phyloP scores from a whole-genome alignment of 2,329 filamentous ascomycete species.

The Penicillium sp. region DNA sequence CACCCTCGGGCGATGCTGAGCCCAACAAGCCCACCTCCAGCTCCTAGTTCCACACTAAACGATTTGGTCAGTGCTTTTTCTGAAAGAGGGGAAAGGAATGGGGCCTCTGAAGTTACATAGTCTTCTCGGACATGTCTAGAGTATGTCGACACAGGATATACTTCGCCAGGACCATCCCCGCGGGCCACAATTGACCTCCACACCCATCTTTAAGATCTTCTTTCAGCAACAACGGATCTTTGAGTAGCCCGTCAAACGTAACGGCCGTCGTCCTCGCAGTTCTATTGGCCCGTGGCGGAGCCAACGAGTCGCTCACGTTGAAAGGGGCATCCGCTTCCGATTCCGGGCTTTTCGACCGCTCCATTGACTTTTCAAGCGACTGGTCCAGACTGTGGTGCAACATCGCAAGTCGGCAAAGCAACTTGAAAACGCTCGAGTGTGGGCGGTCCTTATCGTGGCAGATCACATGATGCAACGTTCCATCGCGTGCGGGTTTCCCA shows the following conservation, averaged over 20 bases:
- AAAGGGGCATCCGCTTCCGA: conserved; percentile 34
- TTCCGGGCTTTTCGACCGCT: conserved; percentile 18
- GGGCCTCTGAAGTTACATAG: conserved; percentile 58
- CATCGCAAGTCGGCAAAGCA: too few species aligned
- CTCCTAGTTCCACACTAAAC: conserved; percentile 79
- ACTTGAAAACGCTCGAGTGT: too few species aligned
- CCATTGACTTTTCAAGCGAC: conserved; percentile 14
- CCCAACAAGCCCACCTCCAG: conserved; percentile 82
- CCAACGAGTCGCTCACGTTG: conserved; percentile 54
- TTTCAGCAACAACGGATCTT: conserved; percentile 67
- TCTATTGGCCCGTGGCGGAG: conserved; percentile 54
- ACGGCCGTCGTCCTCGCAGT: conserved; percentile 51
- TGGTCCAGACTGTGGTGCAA: too few species aligned
- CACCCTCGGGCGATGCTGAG: conserved; percentile 59
- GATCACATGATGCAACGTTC: too few species aligned
- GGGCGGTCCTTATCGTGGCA: too few species aligned
- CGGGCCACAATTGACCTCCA: conserved; percentile 91
- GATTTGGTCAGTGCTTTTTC: neutral
- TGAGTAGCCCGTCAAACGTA: conserved; percentile 71
- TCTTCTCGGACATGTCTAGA: conserved; percentile 60
- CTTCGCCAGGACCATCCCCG: conserved; percentile 80
- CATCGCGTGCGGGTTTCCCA: too few species aligned
- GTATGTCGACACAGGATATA: conserved; percentile 77
- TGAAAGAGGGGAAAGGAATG: neutral
- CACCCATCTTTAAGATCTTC: conserved; percentile 87